Evolutionary conservation across 2,329 filamentous ascomycete genomes (phyloP), one percentile per base, ranked within the genome.

Genomic region (Phaeosphaeriaceae sp.): DNA sequence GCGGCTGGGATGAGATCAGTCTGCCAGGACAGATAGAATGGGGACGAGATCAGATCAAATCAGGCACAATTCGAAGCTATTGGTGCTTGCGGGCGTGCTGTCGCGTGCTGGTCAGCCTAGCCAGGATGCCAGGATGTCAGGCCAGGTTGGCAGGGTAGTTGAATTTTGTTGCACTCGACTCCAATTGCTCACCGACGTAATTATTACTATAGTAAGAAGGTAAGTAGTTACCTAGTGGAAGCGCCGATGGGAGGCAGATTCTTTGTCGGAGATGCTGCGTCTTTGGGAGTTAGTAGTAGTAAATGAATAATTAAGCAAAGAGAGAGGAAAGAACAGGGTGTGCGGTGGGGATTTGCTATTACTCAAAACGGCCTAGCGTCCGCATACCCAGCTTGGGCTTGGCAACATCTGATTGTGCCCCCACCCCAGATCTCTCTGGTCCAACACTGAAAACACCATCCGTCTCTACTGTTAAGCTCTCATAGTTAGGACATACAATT

Each of bases 21-120:
- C 48, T 59, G 53, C 46, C 46, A 46, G 48, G n/a, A n/a, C n/a
- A n/a, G n/a, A n/a, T n/a, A n/a, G n/a, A 11, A 11, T 26, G 23
- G 3, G 23, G 23, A 26, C n/a, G n/a, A n/a, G n/a, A n/a, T n/a
- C n/a, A n/a, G n/a, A 11, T 26, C 23, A 26, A 26, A 52, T 52
- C 62, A 70, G 67, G 67, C 63, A 67, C 64, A 51, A 34, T 29
- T 38, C 29, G 52, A 52, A 16, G 43, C 57, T 58, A 67, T 68
- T 65, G 66, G 34, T 53, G 58, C 44, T 54, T 61, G 60, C 52
- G 38, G 54, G 60, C 52, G 38, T 56, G 60, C 54, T 70, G 68
- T 71, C 69, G 69, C 69, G 69, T 70, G 69, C 23, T 26, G 23
- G 23, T 11, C 23, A 6, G 23, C 23, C 23, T n/a, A n/a, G n/a